A percentile compares a stretch with the other conserved stretches of the same genome.
Evolutionary conservation across 495 filamentous ascomycete species (phyloP).

Genomic region (Trichoderma orchidacearum): DNA sequence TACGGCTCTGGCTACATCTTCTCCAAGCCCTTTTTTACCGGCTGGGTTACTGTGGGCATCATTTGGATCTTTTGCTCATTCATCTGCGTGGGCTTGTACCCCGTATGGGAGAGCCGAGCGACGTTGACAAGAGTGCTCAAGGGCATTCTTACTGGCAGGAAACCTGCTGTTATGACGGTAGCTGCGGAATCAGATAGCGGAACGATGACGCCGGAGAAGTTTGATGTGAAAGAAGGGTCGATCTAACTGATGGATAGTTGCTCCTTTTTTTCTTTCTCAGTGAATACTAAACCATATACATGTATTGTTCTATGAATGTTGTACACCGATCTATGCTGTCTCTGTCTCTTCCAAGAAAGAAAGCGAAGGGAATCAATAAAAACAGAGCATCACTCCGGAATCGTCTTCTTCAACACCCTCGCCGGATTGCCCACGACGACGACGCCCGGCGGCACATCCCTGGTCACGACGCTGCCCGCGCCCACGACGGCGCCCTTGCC

Average conservation of each 20-base stretch:
- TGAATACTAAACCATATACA: too few relatives aligned
- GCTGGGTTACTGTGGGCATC: slow-evolving; percentile 62
- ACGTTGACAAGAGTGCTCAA: slow-evolving; percentile 42
- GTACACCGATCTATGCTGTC: too few relatives aligned
- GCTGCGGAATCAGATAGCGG: not conserved
- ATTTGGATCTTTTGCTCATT: slow-evolving; percentile 57
- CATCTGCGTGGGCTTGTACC: slow-evolving; percentile 51
- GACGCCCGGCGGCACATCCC: slow-evolving; percentile 53
- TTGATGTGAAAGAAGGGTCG: not conserved
- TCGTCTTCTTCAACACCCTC: slow-evolving; percentile 36
- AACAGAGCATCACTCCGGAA: not conserved
- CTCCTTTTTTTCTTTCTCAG: too few relatives aligned
- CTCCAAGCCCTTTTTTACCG: slow-evolving; percentile 66
- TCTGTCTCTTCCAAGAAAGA: too few relatives aligned
- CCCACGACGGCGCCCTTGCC: slow-evolving; percentile 61
- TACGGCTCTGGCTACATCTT: slow-evolving; percentile 65
- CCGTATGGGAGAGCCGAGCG: slow-evolving; percentile 54
- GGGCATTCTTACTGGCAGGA: slow-evolving; percentile 35
- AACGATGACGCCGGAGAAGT: not conserved
- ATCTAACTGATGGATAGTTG: not conserved
- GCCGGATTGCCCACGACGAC: slow-evolving; percentile 58
- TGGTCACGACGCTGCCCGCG: slow-evolving; percentile 84
- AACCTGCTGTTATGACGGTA: not conserved
- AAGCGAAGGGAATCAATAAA: too few relatives aligned
- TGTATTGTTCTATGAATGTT: too few relatives aligned